Base-by-base conservation (phyloP, 352 stramenopile species). In the Globisporangium lucens region DNA sequence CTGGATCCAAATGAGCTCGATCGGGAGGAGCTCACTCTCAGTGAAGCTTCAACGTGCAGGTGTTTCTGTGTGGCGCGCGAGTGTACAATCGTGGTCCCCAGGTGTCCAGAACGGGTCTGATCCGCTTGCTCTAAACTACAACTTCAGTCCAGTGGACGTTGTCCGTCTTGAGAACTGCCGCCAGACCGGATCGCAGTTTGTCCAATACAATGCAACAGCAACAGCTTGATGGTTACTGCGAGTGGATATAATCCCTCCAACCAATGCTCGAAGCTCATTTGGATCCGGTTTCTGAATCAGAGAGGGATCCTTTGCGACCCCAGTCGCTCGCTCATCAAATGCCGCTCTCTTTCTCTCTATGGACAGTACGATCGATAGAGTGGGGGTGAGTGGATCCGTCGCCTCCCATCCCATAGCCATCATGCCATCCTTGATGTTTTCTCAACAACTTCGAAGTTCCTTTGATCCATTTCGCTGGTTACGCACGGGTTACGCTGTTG, bases 21-120 rank as follows among this genome's bases (percentile, higher is more conserved):
- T 43, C 36, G 36, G 12, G 36, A 22, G 47, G 10, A 55, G 47
- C n/a, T 20, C 15, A 9, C 5, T 51, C 17, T 7, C 7, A n/a
- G 3, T n/a, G 4, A 47, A n/a, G 41, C 13, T n/a, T 47, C 15
- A n/a, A 7, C 4, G 15, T 12, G 35, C 35, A 38, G 15, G 38
- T 47, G 41, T n/a, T 17, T 22, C 15, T 22, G 5, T 10, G 43
- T 22, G 35, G 9, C 1, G 35, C 3, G 35, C 8, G 35, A 10
- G 15, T n/a, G 43, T 51, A 15, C 43, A 51, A 51, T 51, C 10
- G 43, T 51, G 17, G 17, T 5, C 20, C 43, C 3, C 10, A 47
- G 30, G 47, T 30, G 47, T 55, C 47, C 47, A 55, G 47, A 55
- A 30, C 10, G 47, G 47, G 47, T 55, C 47, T 30, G 47, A 55